Evolutionary conservation across 305 asterid species (phyloP), one percentile per base, ranked within the genome.

Genomic region (Rubia occidens): DNA sequence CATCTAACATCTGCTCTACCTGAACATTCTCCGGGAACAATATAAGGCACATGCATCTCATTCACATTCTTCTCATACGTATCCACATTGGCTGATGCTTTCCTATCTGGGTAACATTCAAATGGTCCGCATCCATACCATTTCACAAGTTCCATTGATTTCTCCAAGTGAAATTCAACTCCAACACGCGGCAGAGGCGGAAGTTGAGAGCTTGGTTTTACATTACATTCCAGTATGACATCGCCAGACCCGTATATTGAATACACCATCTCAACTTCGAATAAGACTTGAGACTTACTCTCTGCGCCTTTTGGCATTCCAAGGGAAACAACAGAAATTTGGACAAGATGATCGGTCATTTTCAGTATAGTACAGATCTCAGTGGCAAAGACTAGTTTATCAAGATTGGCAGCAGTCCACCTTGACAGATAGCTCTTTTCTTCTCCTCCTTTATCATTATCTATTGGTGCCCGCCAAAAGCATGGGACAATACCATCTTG

Each of bases 131-230:
- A 80, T 45, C 97, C 99, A 15, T 89, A 94, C 96, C 96, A 94
- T 72, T 78, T 80, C 47, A 94, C 79, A 80, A 73, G 79, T 79
- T 89, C 86, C 85, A 90, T 63, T 35, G 96, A 86, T 78, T 81
- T 89, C 60, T 87, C 93, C 78, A 94, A 54, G 75, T 89, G 96
- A 73, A 90, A 88, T 67, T 87, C 89, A 42, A 94, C 79, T 71
- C 99, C 99, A 5, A 94, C 91, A 20, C 99, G 93, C 44, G 99
- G 99, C 83, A 94, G 77, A 77, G 99, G 95, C 65, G 97, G 99
- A 79, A 90, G 82, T 71, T 81, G 85, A 7, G 91, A 58, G 69
- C 74, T 82, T 51, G 99, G 97, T 67, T 80, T 84, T 40, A 91
- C 87, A 39, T 78, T 74, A 84, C 91, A 87, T 76, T 90, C 89